A percentile compares a stretch with the other conserved stretches of the same genome.
Evolutionary conservation across 768 basidiomycete genomes (phyloP).

Genomic region (Gymnopilus junonius): DNA sequence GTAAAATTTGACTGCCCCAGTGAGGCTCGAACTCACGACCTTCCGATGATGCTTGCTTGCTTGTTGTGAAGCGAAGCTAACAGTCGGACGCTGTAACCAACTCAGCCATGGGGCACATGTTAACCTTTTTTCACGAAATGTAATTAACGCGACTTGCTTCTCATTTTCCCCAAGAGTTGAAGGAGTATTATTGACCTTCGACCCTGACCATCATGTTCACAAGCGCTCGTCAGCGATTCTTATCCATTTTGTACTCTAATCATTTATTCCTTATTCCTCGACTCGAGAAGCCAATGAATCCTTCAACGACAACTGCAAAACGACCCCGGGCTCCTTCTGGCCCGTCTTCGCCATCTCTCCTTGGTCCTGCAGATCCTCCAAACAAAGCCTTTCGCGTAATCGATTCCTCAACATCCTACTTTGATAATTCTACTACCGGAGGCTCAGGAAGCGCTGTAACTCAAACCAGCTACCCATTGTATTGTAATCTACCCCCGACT

Average conservation of each 20-base stretch:
- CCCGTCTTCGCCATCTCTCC: constrained; percentile 38
- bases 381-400: constrained; percentile 35
- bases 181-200: too few relatives aligned
- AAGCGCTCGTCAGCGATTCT: not conserved
- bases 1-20: constrained; percentile 51
- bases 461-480: constrained; percentile 35
- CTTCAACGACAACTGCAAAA: constrained; percentile 31
- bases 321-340: constrained; percentile 41
- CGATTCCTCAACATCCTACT: constrained; percentile 9
- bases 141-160: too few relatives aligned
- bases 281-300: not conserved
- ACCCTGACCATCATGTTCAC: not conserved
- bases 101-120: constrained; percentile 72
- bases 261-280: not conserved
- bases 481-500: constrained; percentile 84
- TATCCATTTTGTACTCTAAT: not conserved
- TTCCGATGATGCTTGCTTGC: constrained; percentile 50
- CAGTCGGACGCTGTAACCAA: constrained; percentile 83
- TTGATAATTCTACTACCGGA: constrained; percentile 1
- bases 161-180: too few relatives aligned
- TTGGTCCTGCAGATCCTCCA: constrained; percentile 20
- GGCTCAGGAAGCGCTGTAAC: constrained; percentile 1
- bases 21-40: constrained; percentile 78
- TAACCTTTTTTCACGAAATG: not conserved
- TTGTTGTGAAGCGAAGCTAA: constrained; percentile 42